Evolutionary conservation across 2,329 filamentous ascomycete genomes (phyloP).

Genomic region (Pyrenochaeta sp.): DNA sequence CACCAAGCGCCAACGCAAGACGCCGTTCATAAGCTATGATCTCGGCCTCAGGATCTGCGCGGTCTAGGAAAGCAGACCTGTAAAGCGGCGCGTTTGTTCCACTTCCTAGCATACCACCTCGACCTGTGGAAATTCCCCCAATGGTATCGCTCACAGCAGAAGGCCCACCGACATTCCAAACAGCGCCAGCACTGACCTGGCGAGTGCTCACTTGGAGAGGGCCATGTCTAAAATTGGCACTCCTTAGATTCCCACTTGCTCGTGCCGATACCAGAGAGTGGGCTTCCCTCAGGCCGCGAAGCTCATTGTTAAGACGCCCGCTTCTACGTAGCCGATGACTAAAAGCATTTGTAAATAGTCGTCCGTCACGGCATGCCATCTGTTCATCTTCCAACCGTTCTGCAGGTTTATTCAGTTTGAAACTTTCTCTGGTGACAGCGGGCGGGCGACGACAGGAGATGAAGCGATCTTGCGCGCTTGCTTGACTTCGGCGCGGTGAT

Average conservation of each 20-base stretch:
- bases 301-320: slow-evolving; percentile 41
- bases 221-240: slow-evolving; percentile 31
- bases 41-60: slow-evolving; percentile 65
- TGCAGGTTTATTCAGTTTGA: slow-evolving; percentile 61
- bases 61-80: slow-evolving; percentile 64
- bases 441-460: slow-evolving; percentile 59
- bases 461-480: slow-evolving; percentile 65
- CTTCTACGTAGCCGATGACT: slow-evolving; percentile 50
- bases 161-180: slow-evolving; percentile 81
- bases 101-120: slow-evolving; percentile 70
- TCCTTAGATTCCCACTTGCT: slow-evolving; percentile 24
- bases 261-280: slow-evolving; percentile 38
- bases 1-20: slow-evolving; percentile 80
- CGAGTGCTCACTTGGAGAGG: slow-evolving; percentile 32
- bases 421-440: slow-evolving; percentile 57
- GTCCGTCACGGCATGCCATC: slow-evolving; percentile 54
- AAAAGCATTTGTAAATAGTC: slow-evolving; percentile 62
- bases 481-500: slow-evolving; percentile 25
- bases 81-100: slow-evolving; percentile 75
- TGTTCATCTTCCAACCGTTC: slow-evolving; percentile 58
- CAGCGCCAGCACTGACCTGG: slow-evolving; percentile 70
- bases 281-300: slow-evolving; percentile 42
- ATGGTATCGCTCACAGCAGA: slow-evolving; percentile 64
- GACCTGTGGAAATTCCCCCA: slow-evolving; percentile 65
- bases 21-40: slow-evolving; percentile 75